These are phyloP conservation scores for Periconia digitata DNA, from an alignment of 2,329 filamentous ascomycete genomes.

Conservation along the genomic window DNA sequence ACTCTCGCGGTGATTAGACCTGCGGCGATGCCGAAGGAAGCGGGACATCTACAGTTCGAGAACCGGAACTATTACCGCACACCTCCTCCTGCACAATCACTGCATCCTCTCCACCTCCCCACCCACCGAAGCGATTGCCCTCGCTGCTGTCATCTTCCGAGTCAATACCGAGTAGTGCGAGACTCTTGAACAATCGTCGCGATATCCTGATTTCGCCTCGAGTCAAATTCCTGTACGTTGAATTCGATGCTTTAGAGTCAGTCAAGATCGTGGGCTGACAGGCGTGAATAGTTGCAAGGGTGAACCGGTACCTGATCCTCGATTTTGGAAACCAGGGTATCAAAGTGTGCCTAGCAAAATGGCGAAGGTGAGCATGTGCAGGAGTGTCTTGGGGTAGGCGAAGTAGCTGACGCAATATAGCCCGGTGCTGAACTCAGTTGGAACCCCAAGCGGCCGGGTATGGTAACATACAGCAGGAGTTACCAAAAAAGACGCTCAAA, in stretches of 20 bases:
- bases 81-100: background rate
- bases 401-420: conserved; percentile 1
- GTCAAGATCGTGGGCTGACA: background rate
- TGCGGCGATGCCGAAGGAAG: background rate
- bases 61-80: no score
- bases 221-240: no score
- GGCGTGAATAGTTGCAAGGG: no score
- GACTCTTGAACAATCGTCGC: no score
- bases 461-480: background rate
- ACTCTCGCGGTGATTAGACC: background rate
- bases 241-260: background rate
- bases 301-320: background rate
- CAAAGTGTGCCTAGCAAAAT: conserved; percentile 1
- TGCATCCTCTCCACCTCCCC: no score
- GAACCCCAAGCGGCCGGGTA: conserved; percentile 13
- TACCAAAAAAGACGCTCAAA: background rate
- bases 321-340: background rate
- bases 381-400: background rate
- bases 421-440: conserved; percentile 16
- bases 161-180: no score
- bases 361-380: conserved; percentile 6
- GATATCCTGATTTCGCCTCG: no score
- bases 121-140: no score
- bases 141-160: no score
- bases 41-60: background rate